These are phyloP conservation scores for Nannizzia gypsea DNA, from an alignment of 2,329 filamentous ascomycete species.

Conservation along the genomic window DNA sequence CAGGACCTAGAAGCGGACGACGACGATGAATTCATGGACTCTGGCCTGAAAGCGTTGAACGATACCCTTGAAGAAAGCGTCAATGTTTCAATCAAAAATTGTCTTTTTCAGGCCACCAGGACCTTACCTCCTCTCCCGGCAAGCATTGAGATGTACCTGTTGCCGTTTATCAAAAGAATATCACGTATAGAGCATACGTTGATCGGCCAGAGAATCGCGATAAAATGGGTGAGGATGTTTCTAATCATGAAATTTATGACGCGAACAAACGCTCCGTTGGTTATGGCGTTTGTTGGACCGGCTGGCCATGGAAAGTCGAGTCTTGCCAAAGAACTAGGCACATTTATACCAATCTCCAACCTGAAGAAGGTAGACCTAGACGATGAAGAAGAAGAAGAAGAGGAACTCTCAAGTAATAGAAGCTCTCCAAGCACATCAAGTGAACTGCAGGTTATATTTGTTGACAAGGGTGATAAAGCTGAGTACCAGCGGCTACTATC, in stretches of 20 bases:
- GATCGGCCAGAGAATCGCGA: constrained; percentile 11
- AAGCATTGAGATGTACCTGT: neutral
- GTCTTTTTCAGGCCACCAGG: constrained; percentile 7
- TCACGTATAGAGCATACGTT: constrained; percentile 1
- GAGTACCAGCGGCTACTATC: constrained; percentile 39
- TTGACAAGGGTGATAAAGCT: constrained; percentile 17
- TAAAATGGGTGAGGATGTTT: constrained; percentile 6
- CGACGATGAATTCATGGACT: constrained; percentile 1
- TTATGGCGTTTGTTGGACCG: constrained; percentile 13
- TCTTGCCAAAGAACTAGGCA: constrained; percentile 10
- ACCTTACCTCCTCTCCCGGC: neutral
- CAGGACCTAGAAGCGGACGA: neutral
- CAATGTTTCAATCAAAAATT: constrained; percentile 8
- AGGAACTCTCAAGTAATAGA: neutral
- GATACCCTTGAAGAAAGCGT: constrained; percentile 2
- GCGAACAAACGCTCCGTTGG: neutral
- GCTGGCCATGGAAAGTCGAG: constrained; percentile 12
- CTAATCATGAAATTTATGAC: constrained; percentile 7
- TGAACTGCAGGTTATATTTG: constrained; percentile 5
- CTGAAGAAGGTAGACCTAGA: neutral
- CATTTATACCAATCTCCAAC: neutral
- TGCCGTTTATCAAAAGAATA: neutral
- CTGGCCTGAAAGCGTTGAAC: neutral
- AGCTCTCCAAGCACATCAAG: neutral
- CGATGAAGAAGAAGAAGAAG: neutral